A percentile compares a stretch with the other conserved stretches of the same genome.
Conservation (phyloP, 257 asterid genomes). For the Fraxinus cuspidata region DNA sequence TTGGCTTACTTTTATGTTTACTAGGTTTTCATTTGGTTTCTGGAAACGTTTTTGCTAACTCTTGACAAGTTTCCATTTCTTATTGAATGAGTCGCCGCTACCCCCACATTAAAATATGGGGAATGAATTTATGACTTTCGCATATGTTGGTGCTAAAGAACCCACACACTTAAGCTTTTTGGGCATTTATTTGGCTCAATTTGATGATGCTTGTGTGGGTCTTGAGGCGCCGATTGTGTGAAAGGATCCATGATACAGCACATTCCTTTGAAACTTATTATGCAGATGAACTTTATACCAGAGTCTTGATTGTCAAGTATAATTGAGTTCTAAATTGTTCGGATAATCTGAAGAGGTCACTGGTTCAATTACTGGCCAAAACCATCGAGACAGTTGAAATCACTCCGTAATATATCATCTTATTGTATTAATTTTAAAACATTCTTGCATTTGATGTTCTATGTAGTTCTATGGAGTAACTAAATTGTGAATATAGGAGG, state of each 20-base stretch:
- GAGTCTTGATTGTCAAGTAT: not conserved
- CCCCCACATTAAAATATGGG: not conserved
- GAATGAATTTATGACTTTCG: not conserved
- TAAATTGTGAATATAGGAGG: not conserved
- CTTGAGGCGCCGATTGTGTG: not conserved
- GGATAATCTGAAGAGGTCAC: not conserved
- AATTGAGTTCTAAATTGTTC: constrained; percentile 3
- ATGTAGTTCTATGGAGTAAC: not conserved
- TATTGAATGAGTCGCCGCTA: not conserved
- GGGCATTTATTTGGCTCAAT: not conserved
- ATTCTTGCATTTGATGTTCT: not conserved
- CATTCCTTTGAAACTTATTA: not conserved
- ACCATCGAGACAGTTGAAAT: not conserved
- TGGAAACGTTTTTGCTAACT: not conserved
- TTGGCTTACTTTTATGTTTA: not conserved
- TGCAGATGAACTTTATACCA: not conserved
- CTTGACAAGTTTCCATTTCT: not conserved
- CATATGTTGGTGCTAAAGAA: not conserved
- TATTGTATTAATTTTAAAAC: not conserved
- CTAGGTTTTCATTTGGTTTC: not conserved
- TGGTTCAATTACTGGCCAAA: not conserved
- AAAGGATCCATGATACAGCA: not conserved
- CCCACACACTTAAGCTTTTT: not conserved
- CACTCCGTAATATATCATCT: not conserved
- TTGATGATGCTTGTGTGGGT: not conserved